Base-by-base conservation (phyloP, 2,329 filamentous ascomycete genomes). In the Beauveria bassiana region DNA sequence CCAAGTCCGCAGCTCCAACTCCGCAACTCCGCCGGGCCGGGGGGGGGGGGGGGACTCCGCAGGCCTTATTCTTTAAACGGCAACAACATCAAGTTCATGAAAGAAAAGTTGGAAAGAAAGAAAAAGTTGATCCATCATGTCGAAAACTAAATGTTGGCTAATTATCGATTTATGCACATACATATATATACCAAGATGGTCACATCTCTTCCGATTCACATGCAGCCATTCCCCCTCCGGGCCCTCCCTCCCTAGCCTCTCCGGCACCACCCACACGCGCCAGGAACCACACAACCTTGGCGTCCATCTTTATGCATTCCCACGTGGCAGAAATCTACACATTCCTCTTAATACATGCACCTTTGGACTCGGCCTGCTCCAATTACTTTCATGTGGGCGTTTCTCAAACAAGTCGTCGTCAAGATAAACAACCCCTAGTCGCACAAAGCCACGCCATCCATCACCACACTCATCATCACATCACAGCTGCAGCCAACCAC, bases 321-420 rank as follows among this genome's bases (percentile, higher is more conserved):
- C 53, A 56, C 53, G 53, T 56, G 53, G 53, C 53, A 46, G 31
- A n/a, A 34, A 46, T 56, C 53, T 56, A 34, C 31, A 38, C 20
- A 42, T 40, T 6, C 14, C 14, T 3, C 26, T 49, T 49, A 7
- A 53, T 53, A n/a, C 50, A 53, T 52, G n/a, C 31, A 12, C 31
- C 31, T 34, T 12, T 34, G 28, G 12, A 34, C 31, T 31, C 10
- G 31, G 10, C 10, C 10, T 34, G 10, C 31, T 12, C 31, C 31
- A 34, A 34, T 12, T 34, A 10, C 31, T 12, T 34, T 34, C 31
- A 34, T 34, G 31, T 34, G 10, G 31, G 10, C 31, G 31, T 34
- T 34, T 12, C 10, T 5, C 10, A 34, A 34, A 12, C 31, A 34
- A 34, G 3, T 10, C 31, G 31, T 34, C 31, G 10, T 34, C 31